Percentiles rank a stretch among this genome's conserved stretches.
These are phyloP conservation scores for Metroxylon sagu DNA, from an alignment of 176 grass and related monocot genomes.

Conservation along the genomic window DNA sequence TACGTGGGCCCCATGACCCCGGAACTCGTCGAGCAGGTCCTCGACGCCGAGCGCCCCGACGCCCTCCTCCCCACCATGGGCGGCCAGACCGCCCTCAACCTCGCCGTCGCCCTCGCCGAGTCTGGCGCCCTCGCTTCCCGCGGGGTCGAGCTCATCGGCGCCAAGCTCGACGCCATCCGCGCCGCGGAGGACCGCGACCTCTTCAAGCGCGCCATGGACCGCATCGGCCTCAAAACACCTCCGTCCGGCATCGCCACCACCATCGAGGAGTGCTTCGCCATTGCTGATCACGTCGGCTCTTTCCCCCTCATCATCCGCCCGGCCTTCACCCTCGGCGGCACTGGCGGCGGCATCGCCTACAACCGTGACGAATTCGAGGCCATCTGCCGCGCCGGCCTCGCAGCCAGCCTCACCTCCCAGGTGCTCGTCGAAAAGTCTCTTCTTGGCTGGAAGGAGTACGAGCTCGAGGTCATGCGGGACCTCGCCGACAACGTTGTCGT, in stretches of 20 bases:
- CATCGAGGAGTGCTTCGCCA: slow-evolving; percentile 67
- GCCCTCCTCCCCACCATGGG: slow-evolving; percentile 95
- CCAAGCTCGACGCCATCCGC: slow-evolving; percentile 69
- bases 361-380: slow-evolving; percentile 81
- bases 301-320: slow-evolving; percentile 89
- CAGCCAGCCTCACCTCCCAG: slow-evolving; percentile 64
- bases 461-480: slow-evolving; percentile 97
- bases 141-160: slow-evolving; percentile 73
- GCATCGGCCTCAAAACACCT: slow-evolving; percentile 86
- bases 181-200: slow-evolving; percentile 84
- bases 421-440: slow-evolving; percentile 93
- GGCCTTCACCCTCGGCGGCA: slow-evolving; percentile 88
- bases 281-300: slow-evolving; percentile 60
- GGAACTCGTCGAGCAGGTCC: slow-evolving; percentile 65
- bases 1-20: slow-evolving; percentile 97
- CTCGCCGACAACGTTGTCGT: slow-evolving; percentile 93
- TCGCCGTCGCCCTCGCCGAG: slow-evolving; percentile 74
- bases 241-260: slow-evolving; percentile 84
- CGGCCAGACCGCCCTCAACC: slow-evolving; percentile 94
- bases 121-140: slow-evolving; percentile 62
- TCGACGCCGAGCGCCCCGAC: slow-evolving; percentile 69
- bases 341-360: slow-evolving; percentile 88
- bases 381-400: slow-evolving; percentile 67
- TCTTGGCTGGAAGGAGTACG: slow-evolving; percentile 98
- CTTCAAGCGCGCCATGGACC: slow-evolving; percentile 90